Percentiles rank a stretch among this genome's conserved stretches.
Evolutionary conservation across 164 flowering plant genomes (phyloP).

Genomic region (Magnolia changhungtana): DNA sequence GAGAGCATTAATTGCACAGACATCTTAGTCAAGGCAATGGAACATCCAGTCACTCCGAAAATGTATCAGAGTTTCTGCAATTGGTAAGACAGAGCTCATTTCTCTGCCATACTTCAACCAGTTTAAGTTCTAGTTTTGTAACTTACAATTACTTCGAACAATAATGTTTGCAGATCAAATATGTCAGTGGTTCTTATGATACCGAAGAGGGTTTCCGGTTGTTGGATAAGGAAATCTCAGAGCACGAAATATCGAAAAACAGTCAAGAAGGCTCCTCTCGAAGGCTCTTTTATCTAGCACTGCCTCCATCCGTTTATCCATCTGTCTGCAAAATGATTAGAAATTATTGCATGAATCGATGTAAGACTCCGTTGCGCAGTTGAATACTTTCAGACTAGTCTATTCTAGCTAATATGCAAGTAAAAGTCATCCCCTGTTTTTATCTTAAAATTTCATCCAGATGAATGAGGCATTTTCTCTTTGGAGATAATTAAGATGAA

Average conservation of each 20-base stretch:
- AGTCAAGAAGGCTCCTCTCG: constrained; percentile 74
- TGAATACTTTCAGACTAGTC: neutral
- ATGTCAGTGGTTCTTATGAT: constrained; percentile 89
- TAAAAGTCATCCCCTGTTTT: neutral
- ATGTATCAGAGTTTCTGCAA: constrained; percentile 60
- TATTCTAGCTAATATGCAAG: neutral
- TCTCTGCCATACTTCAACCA: neutral
- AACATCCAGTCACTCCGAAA: constrained; percentile 40
- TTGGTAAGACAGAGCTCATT: constrained; percentile 43
- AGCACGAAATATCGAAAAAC: constrained; percentile 61
- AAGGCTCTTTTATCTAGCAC: constrained; percentile 94
- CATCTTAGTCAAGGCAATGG: constrained; percentile 49
- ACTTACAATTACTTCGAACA: constrained; percentile 3
- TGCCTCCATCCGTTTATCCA: constrained; percentile 99
- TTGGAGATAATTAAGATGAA: neutral
- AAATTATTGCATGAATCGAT: constrained; percentile 66
- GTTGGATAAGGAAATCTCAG: constrained; percentile 75
- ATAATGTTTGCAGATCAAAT: constrained; percentile 66
- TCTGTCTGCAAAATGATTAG: constrained; percentile 90
- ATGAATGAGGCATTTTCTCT: neutral
- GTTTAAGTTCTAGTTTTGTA: neutral
- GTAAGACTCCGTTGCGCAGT: constrained; percentile 34
- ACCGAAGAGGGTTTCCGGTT: constrained; percentile 61
- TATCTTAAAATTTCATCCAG: neutral
- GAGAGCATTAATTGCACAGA: constrained; percentile 34